Evolutionary conservation across 139 green algal genomes (phyloP).

Genomic region (Mesotaenium endlicherianum): DNA sequence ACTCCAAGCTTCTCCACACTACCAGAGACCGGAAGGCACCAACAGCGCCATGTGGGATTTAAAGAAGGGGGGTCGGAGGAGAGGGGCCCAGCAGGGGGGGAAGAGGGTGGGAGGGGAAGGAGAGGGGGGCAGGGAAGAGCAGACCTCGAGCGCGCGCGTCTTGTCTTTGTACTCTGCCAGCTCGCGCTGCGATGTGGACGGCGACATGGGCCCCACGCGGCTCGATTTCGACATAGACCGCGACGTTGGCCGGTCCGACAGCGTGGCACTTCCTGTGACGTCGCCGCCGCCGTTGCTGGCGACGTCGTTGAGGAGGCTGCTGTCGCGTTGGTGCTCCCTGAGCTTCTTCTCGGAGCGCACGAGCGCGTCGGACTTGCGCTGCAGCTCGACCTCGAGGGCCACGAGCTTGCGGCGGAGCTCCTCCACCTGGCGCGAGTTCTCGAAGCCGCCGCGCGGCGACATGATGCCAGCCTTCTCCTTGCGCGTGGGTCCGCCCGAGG

Average conservation of each 20-base stretch:
- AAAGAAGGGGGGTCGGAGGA: background rate
- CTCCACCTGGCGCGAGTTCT: slow-evolving; percentile 1
- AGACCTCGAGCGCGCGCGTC: background rate
- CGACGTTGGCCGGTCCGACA: too few relatives aligned
- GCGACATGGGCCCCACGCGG: background rate
- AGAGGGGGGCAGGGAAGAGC: background rate
- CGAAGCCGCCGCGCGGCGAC: background rate
- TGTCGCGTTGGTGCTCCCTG: background rate
- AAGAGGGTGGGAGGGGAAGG: background rate
- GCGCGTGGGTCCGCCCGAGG: background rate
- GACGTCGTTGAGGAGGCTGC: background rate
- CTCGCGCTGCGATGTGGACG: background rate
- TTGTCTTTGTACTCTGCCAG: background rate
- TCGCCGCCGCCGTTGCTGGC: background rate
- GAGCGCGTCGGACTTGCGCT: slow-evolving; percentile 34
- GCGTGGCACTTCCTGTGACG: background rate
- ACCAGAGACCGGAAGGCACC: too few relatives aligned
- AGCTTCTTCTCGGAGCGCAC: slow-evolving; percentile 11
- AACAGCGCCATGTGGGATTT: too few relatives aligned
- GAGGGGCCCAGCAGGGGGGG: background rate
- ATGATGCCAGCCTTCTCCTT: background rate
- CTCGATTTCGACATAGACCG: background rate
- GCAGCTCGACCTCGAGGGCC: slow-evolving; percentile 30
- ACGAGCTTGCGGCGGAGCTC: slow-evolving; percentile 18
- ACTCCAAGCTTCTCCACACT: too few relatives aligned